phyloP scores from a whole-genome alignment of 2,329 filamentous ascomycete species.

The Bipolaris cookei region DNA sequence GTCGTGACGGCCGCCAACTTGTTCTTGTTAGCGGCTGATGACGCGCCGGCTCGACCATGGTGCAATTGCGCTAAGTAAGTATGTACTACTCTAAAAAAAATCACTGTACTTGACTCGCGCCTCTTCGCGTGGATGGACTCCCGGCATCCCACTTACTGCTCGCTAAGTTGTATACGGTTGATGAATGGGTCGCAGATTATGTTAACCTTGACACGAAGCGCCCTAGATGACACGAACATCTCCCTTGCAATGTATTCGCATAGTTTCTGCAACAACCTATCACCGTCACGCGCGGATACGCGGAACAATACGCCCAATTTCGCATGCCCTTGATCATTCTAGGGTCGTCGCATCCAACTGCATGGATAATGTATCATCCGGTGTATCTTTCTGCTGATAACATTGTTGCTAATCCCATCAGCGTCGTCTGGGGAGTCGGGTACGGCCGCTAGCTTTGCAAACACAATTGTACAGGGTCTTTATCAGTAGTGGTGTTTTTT shows the following conservation, averaged over 20 bases:
- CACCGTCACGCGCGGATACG: neutral
- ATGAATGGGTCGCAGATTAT: neutral
- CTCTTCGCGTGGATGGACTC: slow-evolving; percentile 20
- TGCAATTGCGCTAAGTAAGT: slow-evolving; percentile 9
- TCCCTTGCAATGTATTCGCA: slow-evolving; percentile 3
- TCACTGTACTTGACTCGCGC: slow-evolving; percentile 11
- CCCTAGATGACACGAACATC: neutral
- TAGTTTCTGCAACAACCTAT: slow-evolving; percentile 1
- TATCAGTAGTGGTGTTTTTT: neutral
- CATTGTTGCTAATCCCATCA: neutral
- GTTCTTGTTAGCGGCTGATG: slow-evolving; percentile 9
- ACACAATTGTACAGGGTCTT: neutral
- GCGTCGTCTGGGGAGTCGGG: slow-evolving; percentile 6
- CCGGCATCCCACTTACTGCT: slow-evolving; percentile 4
- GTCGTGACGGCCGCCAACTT: neutral
- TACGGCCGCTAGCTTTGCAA: slow-evolving; percentile 11
- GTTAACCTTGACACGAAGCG: neutral
- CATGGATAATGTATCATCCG: neutral
- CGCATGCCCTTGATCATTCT: neutral
- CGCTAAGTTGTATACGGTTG: neutral
- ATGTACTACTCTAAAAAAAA: neutral
- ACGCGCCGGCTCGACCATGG: slow-evolving; percentile 12
- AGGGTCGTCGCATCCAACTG: neutral
- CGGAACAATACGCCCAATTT: neutral
- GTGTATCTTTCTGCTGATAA: neutral